Percentiles rank a stretch among this genome's conserved stretches.
These are phyloP conservation scores for Aspergillus melleus DNA, from an alignment of 2,329 filamentous ascomycete genomes.

Conservation along the genomic window DNA sequence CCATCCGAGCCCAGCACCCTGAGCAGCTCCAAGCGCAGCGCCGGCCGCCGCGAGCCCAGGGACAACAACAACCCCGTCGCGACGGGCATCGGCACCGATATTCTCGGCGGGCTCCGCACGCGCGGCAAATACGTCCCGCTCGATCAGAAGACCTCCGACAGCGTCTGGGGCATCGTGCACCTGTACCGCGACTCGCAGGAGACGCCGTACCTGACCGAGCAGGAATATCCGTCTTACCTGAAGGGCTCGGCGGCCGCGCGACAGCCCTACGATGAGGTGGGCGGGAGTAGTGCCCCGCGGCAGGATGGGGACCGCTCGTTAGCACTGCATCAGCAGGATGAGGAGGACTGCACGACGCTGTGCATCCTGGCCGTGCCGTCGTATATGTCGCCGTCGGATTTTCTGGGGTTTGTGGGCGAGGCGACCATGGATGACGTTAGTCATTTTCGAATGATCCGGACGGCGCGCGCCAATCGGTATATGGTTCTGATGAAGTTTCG, in stretches of 20 bases:
- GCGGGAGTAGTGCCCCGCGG: conserved; percentile 20
- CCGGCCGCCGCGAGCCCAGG: conserved; percentile 19
- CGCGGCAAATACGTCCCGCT: conserved; percentile 78
- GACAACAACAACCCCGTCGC: conserved; percentile 47
- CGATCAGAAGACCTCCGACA: conserved; percentile 69
- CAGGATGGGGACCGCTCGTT: conserved; percentile 17
- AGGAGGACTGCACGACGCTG: conserved; percentile 75
- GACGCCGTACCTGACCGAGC: conserved; percentile 56
- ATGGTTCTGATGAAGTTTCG: conserved; percentile 95
- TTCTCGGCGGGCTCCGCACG: conserved; percentile 68
- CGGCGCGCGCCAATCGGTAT: conserved; percentile 83
- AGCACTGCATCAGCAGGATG: conserved; percentile 10
- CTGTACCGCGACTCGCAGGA: conserved; percentile 85
- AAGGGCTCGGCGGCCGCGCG: conserved; percentile 39
- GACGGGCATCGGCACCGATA: conserved; percentile 51
- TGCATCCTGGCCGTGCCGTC: conserved; percentile 94
- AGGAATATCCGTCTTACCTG: conserved; percentile 47
- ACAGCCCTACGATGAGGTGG: conserved; percentile 26
- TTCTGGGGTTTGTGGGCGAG: conserved; percentile 88
- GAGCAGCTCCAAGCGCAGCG: conserved; percentile 17
- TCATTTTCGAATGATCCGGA: conserved; percentile 93
- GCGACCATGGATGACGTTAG: conserved; percentile 81
- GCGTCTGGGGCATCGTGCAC: conserved; percentile 91
- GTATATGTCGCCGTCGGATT: conserved; percentile 87
- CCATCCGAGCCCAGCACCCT: conserved; percentile 28